Evolutionary conservation across 495 filamentous ascomycete species (phyloP), one percentile per base, ranked within the genome.

Genomic region (Annulohypoxylon maeteangense): DNA sequence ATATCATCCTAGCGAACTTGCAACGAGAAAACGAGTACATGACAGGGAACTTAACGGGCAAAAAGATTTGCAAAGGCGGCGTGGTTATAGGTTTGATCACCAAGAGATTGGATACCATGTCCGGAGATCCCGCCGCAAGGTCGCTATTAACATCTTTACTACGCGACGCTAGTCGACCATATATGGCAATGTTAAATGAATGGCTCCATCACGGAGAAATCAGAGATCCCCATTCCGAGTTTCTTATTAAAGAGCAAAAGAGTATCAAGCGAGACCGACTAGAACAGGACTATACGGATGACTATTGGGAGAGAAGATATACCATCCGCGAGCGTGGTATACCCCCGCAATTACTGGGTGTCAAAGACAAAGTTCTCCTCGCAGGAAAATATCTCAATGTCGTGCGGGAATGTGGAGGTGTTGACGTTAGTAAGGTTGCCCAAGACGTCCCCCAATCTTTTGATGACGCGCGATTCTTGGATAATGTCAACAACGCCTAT

Each of bases 361-460:
- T 98, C 61, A 95, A 93, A 72, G 94, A 97, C 63, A 98, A 97
- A 75, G 94, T 99, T 1, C 83, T 98, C 7, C 85, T 98, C 3
- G 95, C 95, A 14, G 95, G 95, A 18, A 99, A 99, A 78, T 99
- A 99, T 74, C 88, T 99, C 12, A 99, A 99, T 71, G 95, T 99
- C 1, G 95, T 99, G 10, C 87, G 95, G 58, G 95, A 99, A 78
- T 98, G 95, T 74, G 95, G 95, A 58, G 95, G 95, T 23, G 95
- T 98, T 23, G 93, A 97, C 78, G 89, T 97, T 54, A 96, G 92
- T 79, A 93, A 95, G 80, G 90, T 90, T 38, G 91, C 96, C 40
- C 89, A 88, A 65, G 93, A 97, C 76, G 91, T 97, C 31, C 96
- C 95, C 5, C 88, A 88, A 42, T 97, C 92, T 1, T 97, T 99